These are phyloP conservation scores for Tubosaeta sp. DNA, from an alignment of 768 basidiomycete genomes.

Conservation along the genomic window DNA sequence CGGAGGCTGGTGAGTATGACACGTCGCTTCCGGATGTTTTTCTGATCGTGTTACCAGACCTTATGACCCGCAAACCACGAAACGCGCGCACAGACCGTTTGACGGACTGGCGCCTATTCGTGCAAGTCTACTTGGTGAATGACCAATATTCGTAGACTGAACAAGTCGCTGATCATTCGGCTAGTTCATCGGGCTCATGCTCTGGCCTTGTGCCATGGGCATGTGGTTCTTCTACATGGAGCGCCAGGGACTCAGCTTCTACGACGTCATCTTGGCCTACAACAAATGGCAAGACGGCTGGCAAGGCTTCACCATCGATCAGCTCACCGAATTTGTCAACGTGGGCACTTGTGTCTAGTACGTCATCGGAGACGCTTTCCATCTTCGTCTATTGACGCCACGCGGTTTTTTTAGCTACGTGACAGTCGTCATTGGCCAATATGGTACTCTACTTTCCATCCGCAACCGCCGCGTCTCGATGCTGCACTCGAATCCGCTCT, in stretches of 20 bases:
- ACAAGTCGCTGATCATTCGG: conserved; percentile 1
- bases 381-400: not conserved
- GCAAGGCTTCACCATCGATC: conserved; percentile 26
- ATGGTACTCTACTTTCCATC: conserved; percentile 21
- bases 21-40: not conserved
- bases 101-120: conserved; percentile 45
- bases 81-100: conserved; percentile 45
- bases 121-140: conserved; percentile 45
- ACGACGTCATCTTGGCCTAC: conserved; percentile 36
- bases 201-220: conserved; percentile 42
- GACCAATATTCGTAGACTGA: not conserved
- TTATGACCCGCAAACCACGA: conserved; percentile 46
- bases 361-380: conserved; percentile 20
- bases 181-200: conserved; percentile 41
- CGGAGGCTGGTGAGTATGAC: conserved; percentile 38
- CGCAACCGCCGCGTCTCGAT: conserved; percentile 30
- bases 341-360: conserved; percentile 43
- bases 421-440: conserved; percentile 30
- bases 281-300: conserved; percentile 38
- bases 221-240: conserved; percentile 40
- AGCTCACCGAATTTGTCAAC: conserved; percentile 34
- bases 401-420: conserved; percentile 30
- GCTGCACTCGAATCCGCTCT: conserved; percentile 26
- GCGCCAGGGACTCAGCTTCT: conserved; percentile 31
- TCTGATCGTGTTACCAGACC: conserved; percentile 25